A percentile compares a stretch with the other conserved stretches of the same genome.
Evolutionary conservation across 345 rosid genomes (phyloP).

Genomic region (Brassica incana): DNA sequence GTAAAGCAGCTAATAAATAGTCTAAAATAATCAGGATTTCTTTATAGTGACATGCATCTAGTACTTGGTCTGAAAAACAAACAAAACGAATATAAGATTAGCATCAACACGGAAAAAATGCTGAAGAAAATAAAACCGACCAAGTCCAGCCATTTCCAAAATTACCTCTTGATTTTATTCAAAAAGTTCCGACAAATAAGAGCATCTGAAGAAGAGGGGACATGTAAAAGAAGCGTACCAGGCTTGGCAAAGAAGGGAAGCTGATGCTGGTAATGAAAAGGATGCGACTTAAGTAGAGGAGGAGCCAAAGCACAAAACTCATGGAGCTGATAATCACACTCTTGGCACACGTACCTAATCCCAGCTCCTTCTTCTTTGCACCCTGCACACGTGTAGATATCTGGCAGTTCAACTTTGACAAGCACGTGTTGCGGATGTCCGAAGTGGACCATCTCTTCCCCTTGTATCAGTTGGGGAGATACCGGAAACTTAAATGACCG

Average conservation of each 20-base stretch:
- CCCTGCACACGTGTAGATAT: conserved; percentile 66
- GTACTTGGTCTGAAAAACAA: conserved; percentile 16
- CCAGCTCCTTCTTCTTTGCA: conserved; percentile 88
- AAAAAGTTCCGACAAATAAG: neutral
- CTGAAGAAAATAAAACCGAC: neutral
- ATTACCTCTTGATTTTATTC: neutral
- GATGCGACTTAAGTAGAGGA: conserved; percentile 54
- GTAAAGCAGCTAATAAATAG: neutral
- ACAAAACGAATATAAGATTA: conserved; percentile 1
- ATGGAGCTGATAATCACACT: conserved; percentile 84
- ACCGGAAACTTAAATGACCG: conserved; percentile 48
- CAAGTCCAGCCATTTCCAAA: neutral
- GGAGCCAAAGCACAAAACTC: conserved; percentile 80
- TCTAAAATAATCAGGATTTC: neutral
- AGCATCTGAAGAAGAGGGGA: neutral
- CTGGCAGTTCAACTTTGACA: conserved; percentile 46
- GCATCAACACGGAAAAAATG: neutral
- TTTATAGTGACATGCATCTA: neutral
- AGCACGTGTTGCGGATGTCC: conserved; percentile 69
- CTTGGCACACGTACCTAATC: conserved; percentile 58
- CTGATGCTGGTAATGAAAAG: conserved; percentile 69
- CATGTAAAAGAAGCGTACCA: conserved; percentile 37
- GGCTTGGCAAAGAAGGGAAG: conserved; percentile 60
- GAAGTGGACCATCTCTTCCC: conserved; percentile 54
- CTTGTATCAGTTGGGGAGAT: conserved; percentile 51